Conservation (phyloP, 768 basidiomycete species). For the Mycena belliarum region DNA sequence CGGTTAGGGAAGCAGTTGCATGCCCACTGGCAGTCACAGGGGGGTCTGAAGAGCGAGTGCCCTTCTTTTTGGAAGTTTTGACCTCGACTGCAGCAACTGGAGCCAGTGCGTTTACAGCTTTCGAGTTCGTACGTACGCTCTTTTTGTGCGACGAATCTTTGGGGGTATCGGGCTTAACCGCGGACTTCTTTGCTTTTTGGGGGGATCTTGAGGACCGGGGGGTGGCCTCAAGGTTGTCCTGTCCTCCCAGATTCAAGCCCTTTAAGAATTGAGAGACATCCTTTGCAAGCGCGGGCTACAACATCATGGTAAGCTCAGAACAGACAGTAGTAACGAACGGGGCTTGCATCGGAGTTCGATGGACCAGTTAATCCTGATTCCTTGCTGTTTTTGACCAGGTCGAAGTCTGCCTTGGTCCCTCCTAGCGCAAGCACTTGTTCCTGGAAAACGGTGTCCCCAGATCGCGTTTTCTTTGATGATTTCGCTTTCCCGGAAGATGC, state of each 20-base stretch:
- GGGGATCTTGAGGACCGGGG: constrained; percentile 21
- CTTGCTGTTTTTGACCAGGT: constrained; percentile 42
- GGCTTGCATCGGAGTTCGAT: constrained; percentile 35
- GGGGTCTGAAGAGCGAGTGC: constrained; percentile 16
- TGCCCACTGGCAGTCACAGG: constrained; percentile 6
- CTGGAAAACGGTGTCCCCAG: constrained; percentile 25
- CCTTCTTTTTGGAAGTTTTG: constrained; percentile 24
- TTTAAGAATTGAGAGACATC: constrained; percentile 51
- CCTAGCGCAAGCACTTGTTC: constrained; percentile 44
- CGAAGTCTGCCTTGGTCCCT: constrained; percentile 48
- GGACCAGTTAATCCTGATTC: constrained; percentile 31
- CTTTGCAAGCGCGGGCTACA: constrained; percentile 41
- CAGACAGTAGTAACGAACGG: not conserved
- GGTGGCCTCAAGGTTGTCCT: constrained; percentile 10
- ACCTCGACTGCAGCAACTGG: not conserved
- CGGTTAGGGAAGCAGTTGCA: not conserved
- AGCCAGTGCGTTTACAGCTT: not conserved
- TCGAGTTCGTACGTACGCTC: constrained; percentile 6
- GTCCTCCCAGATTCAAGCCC: constrained; percentile 34
- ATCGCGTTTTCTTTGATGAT: constrained; percentile 16
- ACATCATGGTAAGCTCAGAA: not conserved
- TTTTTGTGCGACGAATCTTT: constrained; percentile 20
- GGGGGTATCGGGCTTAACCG: constrained; percentile 7
- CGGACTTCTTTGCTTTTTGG: constrained; percentile 1
- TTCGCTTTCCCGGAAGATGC: constrained; percentile 11